Evolutionary conservation across 1,284 basidiomycete genomes (phyloP).

Genomic region (Tilletia indica): DNA sequence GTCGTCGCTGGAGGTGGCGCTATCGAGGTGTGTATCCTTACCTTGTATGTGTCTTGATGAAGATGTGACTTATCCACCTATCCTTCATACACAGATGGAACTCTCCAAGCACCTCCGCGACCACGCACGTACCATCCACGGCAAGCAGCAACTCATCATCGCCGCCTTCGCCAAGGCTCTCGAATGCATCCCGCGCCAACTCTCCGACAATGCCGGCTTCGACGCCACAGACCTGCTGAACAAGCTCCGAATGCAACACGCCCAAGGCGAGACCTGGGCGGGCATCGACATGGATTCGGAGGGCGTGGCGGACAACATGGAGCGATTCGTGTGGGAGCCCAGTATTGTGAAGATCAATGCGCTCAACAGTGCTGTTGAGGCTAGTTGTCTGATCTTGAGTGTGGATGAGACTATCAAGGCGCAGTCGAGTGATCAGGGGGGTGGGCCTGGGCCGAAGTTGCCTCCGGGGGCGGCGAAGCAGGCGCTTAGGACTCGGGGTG

Average conservation of each 20-base stretch:
- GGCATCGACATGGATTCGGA: slow-evolving; percentile 95
- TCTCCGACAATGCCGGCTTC: slow-evolving; percentile 96
- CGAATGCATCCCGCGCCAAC: slow-evolving; percentile 95
- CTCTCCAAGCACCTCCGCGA: slow-evolving; percentile 88
- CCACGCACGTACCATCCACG: slow-evolving; percentile 86
- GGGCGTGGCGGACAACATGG: slow-evolving; percentile 85
- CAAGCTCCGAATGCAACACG: slow-evolving; percentile 95
- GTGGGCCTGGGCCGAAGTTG: slow-evolving; percentile 39
- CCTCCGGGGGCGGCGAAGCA: slow-evolving; percentile 52
- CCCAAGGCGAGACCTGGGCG: slow-evolving; percentile 78
- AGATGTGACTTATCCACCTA: background rate
- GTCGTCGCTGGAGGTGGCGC: slow-evolving; percentile 98
- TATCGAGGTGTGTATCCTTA: slow-evolving; percentile 73
- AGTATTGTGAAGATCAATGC: slow-evolving; percentile 93
- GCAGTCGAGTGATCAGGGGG: slow-evolving; percentile 43
- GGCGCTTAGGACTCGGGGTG: slow-evolving; percentile 31
- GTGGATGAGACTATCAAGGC: slow-evolving; percentile 55
- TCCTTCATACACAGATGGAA: slow-evolving; percentile 71
- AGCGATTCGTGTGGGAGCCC: slow-evolving; percentile 96
- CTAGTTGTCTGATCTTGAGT: slow-evolving; percentile 78
- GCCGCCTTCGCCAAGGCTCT: slow-evolving; percentile 94
- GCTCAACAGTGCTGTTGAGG: slow-evolving; percentile 89
- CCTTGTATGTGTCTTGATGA: background rate
- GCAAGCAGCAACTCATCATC: slow-evolving; percentile 92
- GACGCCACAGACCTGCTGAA: slow-evolving; percentile 97